Conservation (phyloP, 176 grass and related monocot species). For the Aegilops umbellulata region DNA sequence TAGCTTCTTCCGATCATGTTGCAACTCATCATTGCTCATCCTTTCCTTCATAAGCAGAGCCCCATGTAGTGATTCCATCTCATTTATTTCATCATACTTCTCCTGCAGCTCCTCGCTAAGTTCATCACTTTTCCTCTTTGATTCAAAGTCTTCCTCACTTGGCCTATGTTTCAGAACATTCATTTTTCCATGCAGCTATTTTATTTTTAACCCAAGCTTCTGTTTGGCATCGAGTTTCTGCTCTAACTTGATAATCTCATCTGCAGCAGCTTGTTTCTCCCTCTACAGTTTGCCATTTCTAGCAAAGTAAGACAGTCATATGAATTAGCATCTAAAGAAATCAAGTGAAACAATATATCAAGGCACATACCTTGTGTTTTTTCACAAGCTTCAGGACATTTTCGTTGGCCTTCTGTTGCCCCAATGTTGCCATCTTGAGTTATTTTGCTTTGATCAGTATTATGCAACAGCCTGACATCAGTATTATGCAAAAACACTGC, state of each 20-base stretch:
- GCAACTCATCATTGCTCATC: constrained; percentile 49
- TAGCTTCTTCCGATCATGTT: constrained; percentile 52
- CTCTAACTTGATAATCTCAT: constrained; percentile 42
- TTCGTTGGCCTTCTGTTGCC: constrained; percentile 54
- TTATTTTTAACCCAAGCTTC: constrained; percentile 46
- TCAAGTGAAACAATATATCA: not conserved
- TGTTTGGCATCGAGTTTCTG: constrained; percentile 45
- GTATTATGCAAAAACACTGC: not conserved
- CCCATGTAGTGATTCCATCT: constrained; percentile 45
- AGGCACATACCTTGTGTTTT: constrained; percentile 43
- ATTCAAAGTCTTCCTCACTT: constrained; percentile 29
- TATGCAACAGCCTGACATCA: constrained; percentile 16
- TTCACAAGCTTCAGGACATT: constrained; percentile 59
- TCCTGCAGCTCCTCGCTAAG: constrained; percentile 48
- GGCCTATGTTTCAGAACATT: constrained; percentile 44
- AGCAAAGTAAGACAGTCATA: not conserved
- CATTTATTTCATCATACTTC: constrained; percentile 41
- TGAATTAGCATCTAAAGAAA: not conserved
- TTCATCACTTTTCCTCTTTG: constrained; percentile 30
- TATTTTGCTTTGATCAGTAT: constrained; percentile 39
- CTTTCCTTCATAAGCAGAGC: constrained; percentile 45
- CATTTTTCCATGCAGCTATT: constrained; percentile 41
- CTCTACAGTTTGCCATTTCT: constrained; percentile 29
- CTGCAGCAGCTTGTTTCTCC: constrained; percentile 38
- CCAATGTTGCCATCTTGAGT: constrained; percentile 50